phyloP scores from a whole-genome alignment of 139 green algal species.

The Diplosphaera chodatii region DNA sequence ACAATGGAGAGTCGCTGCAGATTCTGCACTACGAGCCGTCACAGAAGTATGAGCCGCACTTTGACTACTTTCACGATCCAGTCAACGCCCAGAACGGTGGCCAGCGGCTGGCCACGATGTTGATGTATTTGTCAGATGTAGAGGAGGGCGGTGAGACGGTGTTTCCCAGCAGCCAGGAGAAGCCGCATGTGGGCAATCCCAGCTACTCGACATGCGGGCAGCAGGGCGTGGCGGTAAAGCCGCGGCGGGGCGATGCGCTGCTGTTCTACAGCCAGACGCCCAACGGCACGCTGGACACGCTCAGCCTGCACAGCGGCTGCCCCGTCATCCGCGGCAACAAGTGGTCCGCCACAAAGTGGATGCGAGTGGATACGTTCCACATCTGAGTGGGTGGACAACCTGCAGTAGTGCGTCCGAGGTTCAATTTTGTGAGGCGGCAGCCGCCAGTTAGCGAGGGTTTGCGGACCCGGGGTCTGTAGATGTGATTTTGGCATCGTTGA shows the following conservation, averaged over 20 bases:
- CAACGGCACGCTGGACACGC: constrained; percentile 6
- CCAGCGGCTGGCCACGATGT: constrained; percentile 67
- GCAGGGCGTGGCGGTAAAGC: constrained; percentile 31
- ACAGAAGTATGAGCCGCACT: constrained; percentile 78
- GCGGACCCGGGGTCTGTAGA: no score
- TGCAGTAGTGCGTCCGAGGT: no score
- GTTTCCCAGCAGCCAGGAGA: constrained; percentile 13
- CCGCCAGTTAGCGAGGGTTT: no score
- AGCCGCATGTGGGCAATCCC: constrained; percentile 1
- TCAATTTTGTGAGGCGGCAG: no score
- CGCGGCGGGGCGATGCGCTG: constrained; percentile 41
- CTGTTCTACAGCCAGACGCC: constrained; percentile 41
- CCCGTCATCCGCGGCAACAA: constrained; percentile 24
- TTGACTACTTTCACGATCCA: constrained; percentile 74
- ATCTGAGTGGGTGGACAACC: no score
- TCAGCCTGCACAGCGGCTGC: constrained; percentile 22
- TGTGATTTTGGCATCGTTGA: no score
- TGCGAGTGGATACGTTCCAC: no score
- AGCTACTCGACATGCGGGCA: constrained; percentile 8
- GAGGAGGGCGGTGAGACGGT: constrained; percentile 32
- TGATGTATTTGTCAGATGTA: constrained; percentile 73
- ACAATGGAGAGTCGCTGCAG: constrained; percentile 53
- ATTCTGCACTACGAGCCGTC: constrained; percentile 31
- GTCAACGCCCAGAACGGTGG: constrained; percentile 39
- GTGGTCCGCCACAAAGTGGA: constrained; percentile 4